phyloP scores from a whole-genome alignment of 805 yeast genomes.

The Sugiyamaella marilandica region DNA sequence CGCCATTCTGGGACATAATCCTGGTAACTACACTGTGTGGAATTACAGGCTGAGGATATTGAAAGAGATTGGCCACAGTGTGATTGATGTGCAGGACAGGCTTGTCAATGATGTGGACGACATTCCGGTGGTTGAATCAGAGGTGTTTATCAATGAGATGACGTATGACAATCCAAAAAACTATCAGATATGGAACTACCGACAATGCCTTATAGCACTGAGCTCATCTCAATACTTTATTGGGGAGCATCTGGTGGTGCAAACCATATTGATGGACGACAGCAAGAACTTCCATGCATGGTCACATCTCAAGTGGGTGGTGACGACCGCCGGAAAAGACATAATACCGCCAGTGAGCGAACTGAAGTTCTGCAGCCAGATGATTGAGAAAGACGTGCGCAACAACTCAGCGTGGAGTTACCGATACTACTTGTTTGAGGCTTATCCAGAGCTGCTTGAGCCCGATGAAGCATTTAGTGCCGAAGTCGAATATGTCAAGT shows the following conservation, averaged over 20 bases:
- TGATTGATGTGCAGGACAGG: slow-evolving; percentile 27
- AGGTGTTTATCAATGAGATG: slow-evolving; percentile 73
- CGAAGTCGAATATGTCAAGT: slow-evolving; percentile 53
- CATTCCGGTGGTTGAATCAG: slow-evolving; percentile 41
- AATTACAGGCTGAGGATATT: slow-evolving; percentile 34
- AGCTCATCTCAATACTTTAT: slow-evolving; percentile 26
- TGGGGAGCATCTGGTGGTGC: slow-evolving; percentile 62
- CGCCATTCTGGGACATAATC: slow-evolving; percentile 57
- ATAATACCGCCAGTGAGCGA: neutral
- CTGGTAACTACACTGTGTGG: slow-evolving; percentile 95
- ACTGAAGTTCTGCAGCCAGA: slow-evolving; percentile 43
- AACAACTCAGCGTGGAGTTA: slow-evolving; percentile 95
- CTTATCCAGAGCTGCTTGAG: slow-evolving; percentile 9
- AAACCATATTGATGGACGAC: slow-evolving; percentile 69
- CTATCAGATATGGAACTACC: slow-evolving; percentile 96
- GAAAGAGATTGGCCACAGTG: slow-evolving; percentile 28
- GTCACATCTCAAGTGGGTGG: slow-evolving; percentile 87
- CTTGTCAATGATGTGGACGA: slow-evolving; percentile 7
- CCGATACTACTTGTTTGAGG: slow-evolving; percentile 47
- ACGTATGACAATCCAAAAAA: slow-evolving; percentile 80
- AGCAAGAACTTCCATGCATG: slow-evolving; percentile 93
- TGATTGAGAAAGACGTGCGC: slow-evolving; percentile 59
- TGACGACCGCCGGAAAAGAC: slow-evolving; percentile 23
- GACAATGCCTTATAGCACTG: slow-evolving; percentile 55
- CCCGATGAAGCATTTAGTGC: slow-evolving; percentile 25